Percentiles rank a stretch among this genome's conserved stretches.
Evolutionary conservation across 208 protist species (phyloP).

Genomic region (Naegleria lovaniensis): DNA sequence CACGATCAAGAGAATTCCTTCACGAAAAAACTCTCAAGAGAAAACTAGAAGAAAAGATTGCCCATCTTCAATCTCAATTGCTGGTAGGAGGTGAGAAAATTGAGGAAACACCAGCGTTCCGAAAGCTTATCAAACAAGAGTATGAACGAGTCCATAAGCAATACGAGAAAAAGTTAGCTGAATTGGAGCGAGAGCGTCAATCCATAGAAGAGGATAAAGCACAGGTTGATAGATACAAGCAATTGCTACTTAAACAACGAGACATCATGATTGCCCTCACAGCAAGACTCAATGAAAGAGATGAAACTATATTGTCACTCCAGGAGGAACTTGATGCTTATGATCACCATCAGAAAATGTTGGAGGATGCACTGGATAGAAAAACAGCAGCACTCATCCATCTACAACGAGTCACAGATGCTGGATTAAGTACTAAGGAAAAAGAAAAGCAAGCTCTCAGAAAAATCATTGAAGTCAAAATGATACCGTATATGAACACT

Average conservation of each 20-base stretch:
- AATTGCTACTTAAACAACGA: conserved; percentile 88
- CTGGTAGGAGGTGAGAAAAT: conserved; percentile 35
- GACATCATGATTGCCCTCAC: conserved; percentile 90
- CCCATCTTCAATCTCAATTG: conserved; percentile 38
- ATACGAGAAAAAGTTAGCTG: conserved; percentile 55
- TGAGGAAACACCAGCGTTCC: conserved; percentile 42
- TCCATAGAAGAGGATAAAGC: conserved; percentile 74
- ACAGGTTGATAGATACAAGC: conserved; percentile 85
- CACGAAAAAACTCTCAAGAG: conserved; percentile 51
- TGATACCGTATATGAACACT: conserved; percentile 63
- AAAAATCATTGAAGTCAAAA: conserved; percentile 74
- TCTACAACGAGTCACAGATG: conserved; percentile 12
- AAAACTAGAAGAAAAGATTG: conserved; percentile 47
- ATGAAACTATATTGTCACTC: conserved; percentile 74
- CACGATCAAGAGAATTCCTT: conserved; percentile 40
- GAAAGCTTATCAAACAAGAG: conserved; percentile 47
- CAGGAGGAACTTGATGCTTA: conserved; percentile 76
- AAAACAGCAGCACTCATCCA: conserved; percentile 28
- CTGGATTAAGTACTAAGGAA: conserved; percentile 42
- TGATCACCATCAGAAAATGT: conserved; percentile 60
- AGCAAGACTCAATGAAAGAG: conserved; percentile 76
- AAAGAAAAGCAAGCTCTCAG: conserved; percentile 67
- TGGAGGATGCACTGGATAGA: conserved; percentile 59
- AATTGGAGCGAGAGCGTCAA: conserved; percentile 69
- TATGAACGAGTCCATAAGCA: conserved; percentile 50